Percentiles rank a stretch among this genome's conserved stretches.
Evolutionary conservation across 768 basidiomycete genomes (phyloP).

Genomic region (Steccherinum ochraceum): DNA sequence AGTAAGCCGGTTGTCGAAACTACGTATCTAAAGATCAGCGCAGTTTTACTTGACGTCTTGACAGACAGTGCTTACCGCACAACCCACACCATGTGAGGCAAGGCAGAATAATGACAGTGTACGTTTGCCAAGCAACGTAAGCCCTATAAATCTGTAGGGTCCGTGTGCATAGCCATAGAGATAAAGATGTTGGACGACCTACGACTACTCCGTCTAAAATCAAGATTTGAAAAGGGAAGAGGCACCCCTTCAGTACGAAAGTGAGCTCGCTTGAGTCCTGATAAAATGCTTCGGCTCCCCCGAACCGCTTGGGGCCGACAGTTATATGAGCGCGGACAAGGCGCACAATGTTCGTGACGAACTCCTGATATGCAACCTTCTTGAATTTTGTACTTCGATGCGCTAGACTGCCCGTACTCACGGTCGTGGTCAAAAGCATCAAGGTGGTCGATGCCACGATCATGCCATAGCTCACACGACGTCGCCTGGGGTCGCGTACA

Average conservation of each 20-base stretch:
- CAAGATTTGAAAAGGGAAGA: not conserved
- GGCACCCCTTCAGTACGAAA: not conserved
- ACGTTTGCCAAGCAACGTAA: not conserved
- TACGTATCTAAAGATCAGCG: not conserved
- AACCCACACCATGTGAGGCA: too few relatives aligned
- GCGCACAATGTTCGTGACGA: not conserved
- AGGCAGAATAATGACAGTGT: too few relatives aligned
- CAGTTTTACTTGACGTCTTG: not conserved
- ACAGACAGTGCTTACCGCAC: not conserved
- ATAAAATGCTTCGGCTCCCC: conserved; percentile 2
- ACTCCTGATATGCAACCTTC: too few relatives aligned
- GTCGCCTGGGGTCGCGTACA: not conserved
- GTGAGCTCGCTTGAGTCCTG: not conserved
- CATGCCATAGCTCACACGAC: not conserved
- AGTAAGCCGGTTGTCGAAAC: not conserved
- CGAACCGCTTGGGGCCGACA: conserved; percentile 1
- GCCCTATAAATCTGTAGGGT: not conserved
- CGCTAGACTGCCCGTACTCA: too few relatives aligned
- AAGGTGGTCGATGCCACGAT: not conserved
- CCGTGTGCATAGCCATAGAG: too few relatives aligned
- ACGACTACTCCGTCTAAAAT: conserved; percentile 2
- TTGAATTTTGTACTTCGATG: too few relatives aligned
- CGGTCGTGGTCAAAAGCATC: not conserved
- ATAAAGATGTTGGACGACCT: not conserved
- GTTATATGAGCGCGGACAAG: not conserved